Percentiles rank a stretch among this genome's conserved stretches.
Evolutionary conservation across 768 basidiomycete species (phyloP).

Genomic region (Leccinum arenicola): DNA sequence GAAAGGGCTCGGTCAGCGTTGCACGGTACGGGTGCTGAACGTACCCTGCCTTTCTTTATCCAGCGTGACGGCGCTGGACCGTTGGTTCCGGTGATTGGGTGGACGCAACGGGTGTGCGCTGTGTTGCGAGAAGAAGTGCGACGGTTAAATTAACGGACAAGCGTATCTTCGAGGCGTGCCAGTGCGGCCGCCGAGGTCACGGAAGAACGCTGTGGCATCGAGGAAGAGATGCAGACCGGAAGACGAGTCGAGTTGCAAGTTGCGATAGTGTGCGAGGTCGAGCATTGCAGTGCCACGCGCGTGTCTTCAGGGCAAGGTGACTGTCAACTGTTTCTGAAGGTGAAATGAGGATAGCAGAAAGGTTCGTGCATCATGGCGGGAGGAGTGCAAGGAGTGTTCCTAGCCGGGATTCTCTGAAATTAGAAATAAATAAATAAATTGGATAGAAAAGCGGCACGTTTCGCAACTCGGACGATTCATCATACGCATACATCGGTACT

Average conservation of each 20-base stretch:
- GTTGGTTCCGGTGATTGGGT: conserved; percentile 23
- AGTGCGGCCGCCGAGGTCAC: background rate
- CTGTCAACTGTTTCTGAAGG: conserved; percentile 3
- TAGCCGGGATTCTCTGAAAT: conserved; percentile 30
- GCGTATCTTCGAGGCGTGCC: conserved; percentile 8
- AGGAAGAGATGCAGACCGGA: conserved; percentile 2
- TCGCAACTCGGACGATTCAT: conserved; percentile 8
- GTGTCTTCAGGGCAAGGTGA: conserved; percentile 5
- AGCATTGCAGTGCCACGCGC: background rate
- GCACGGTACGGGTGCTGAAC: conserved; percentile 2
- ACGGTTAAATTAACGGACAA: conserved; percentile 23
- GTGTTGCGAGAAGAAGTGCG: conserved; percentile 13
- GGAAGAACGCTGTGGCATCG: background rate
- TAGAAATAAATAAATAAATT: conserved; percentile 31
- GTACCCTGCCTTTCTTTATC: conserved; percentile 9
- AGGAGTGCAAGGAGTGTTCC: conserved; percentile 27
- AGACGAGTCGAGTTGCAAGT: conserved; percentile 1
- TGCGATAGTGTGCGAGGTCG: conserved; percentile 9
- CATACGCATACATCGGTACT: background rate
- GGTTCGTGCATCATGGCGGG: conserved; percentile 22
- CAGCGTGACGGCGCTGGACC: background rate
- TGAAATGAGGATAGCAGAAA: conserved; percentile 10
- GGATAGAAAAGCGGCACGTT: conserved; percentile 22
- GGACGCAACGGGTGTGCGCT: conserved; percentile 16
- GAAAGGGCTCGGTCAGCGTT: conserved; percentile 6